Evolutionary conservation across 208 protist genomes (phyloP).

Genomic region (Crithidia expoeki): DNA sequence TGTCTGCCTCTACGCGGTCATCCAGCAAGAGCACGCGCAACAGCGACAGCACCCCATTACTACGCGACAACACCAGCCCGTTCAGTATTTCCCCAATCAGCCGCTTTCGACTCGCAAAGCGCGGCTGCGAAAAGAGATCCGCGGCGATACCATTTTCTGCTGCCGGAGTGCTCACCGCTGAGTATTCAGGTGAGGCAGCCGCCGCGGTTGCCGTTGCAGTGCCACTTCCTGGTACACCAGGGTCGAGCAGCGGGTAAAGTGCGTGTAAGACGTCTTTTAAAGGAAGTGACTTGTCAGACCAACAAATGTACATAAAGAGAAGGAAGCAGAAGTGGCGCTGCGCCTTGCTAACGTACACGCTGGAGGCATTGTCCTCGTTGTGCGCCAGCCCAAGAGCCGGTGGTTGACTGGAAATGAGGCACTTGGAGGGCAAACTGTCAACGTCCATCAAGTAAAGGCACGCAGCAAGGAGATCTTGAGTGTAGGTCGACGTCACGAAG

Average conservation of each 20-base stretch:
- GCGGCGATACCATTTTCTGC: conserved; percentile 53
- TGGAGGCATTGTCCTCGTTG: conserved; percentile 33
- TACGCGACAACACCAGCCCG: conserved; percentile 49
- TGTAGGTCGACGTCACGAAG: conserved; percentile 42
- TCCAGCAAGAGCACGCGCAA: conserved; percentile 67
- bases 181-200: neutral
- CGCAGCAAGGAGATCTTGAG: conserved; percentile 64
- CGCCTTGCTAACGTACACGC: conserved; percentile 58
- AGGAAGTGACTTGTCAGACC: conserved; percentile 33
- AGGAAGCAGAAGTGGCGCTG: conserved; percentile 51
- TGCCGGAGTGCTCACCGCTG: neutral
- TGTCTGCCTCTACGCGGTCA: conserved; percentile 49
- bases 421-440: conserved; percentile 3
- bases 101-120: conserved; percentile 37
- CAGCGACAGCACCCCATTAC: conserved; percentile 50
- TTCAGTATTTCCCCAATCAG: conserved; percentile 54
- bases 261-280: conserved; percentile 45
- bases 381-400: conserved; percentile 5
- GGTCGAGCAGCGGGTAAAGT: conserved; percentile 77
- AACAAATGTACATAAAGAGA: conserved; percentile 69
- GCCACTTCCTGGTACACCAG: neutral
- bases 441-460: conserved; percentile 41
- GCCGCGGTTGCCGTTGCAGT: neutral
- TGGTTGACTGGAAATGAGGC: neutral
- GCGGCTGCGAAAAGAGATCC: conserved; percentile 42